A percentile compares a stretch with the other conserved stretches of the same genome.
phyloP scores from a whole-genome alignment of 2,329 filamentous ascomycete genomes.

The Penicillium sp. region DNA sequence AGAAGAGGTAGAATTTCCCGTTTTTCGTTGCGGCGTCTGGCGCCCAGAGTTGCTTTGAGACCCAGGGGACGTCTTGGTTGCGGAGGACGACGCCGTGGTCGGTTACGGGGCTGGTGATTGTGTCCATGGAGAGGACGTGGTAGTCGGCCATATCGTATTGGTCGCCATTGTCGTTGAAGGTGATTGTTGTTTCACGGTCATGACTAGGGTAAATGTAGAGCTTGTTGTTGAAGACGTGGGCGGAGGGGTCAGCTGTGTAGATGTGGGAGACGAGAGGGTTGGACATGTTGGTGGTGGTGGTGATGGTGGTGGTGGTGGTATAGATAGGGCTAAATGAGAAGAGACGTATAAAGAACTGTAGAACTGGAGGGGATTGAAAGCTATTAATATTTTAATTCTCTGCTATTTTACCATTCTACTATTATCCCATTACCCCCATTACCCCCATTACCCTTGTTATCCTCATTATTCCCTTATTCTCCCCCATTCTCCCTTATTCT shows the following conservation, averaged over 20 bases:
- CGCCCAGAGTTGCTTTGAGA: constrained; percentile 75
- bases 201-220: constrained; percentile 80
- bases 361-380: not conserved
- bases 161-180: constrained; percentile 79
- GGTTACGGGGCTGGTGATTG: constrained; percentile 57
- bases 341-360: too few relatives aligned
- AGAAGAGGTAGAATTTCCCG: constrained; percentile 73
- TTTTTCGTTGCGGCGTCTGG: constrained; percentile 69
- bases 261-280: constrained; percentile 68
- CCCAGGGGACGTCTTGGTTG: constrained; percentile 69
- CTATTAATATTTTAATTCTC: not conserved
- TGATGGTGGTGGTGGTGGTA: not conserved
- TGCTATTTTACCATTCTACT: too few relatives aligned
- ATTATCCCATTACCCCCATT: not conserved
- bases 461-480: not conserved
- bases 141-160: constrained; percentile 84
- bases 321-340: not conserved
- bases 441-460: too few relatives aligned
- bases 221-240: constrained; percentile 72
- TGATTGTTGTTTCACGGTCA: constrained; percentile 70
- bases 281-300: constrained; percentile 17
- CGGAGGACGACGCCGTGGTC: constrained; percentile 71
- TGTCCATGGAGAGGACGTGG: constrained; percentile 68
- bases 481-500: not conserved
- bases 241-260: constrained; percentile 77